These are phyloP conservation scores for Physcomitrium patens DNA, from an alignment of 225 moss, liverwort and hornwort species.

Conservation along the genomic window DNA sequence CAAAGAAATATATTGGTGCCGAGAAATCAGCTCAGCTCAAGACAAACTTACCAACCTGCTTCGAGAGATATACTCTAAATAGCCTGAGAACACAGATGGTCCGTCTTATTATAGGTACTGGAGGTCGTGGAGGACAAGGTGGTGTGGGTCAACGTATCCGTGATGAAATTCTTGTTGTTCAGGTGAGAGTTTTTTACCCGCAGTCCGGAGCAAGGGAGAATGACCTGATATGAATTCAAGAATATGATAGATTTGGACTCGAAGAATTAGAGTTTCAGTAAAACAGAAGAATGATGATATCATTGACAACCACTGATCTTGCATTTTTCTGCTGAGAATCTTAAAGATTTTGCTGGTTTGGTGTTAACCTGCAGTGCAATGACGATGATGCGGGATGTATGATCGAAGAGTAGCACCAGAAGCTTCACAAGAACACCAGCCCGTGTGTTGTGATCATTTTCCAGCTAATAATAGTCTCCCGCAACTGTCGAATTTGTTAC, in stretches of 20 bases:
- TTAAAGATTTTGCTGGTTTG: conserved; percentile 21
- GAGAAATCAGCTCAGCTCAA: conserved; percentile 90
- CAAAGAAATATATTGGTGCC: conserved; percentile 14
- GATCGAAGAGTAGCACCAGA: conserved; percentile 99
- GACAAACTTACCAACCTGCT: conserved; percentile 77
- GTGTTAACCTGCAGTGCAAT: conserved; percentile 57
- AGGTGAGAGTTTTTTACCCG: conserved; percentile 39
- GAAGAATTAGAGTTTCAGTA: not conserved
- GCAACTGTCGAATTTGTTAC: not conserved
- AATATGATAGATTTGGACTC: not conserved
- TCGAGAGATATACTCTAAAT: conserved; percentile 60
- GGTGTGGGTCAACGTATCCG: conserved; percentile 94
- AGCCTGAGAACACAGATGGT: conserved; percentile 81
- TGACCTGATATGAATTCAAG: not conserved
- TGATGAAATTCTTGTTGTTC: conserved; percentile 87
- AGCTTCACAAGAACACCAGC: conserved; percentile 93
- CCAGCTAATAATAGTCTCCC: conserved; percentile 52
- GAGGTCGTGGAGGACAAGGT: conserved; percentile 88
- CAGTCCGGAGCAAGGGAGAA: not conserved
- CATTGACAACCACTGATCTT: not conserved
- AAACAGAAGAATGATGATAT: not conserved
- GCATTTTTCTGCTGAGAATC: not conserved
- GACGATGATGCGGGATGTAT: conserved; percentile 88
- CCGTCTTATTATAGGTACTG: conserved; percentile 79
- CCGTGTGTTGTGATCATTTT: conserved; percentile 94